Evolutionary conservation across 148 eudicot genomes (phyloP), one percentile per base, ranked within the genome.

Genomic region (Camellia sinensis): DNA sequence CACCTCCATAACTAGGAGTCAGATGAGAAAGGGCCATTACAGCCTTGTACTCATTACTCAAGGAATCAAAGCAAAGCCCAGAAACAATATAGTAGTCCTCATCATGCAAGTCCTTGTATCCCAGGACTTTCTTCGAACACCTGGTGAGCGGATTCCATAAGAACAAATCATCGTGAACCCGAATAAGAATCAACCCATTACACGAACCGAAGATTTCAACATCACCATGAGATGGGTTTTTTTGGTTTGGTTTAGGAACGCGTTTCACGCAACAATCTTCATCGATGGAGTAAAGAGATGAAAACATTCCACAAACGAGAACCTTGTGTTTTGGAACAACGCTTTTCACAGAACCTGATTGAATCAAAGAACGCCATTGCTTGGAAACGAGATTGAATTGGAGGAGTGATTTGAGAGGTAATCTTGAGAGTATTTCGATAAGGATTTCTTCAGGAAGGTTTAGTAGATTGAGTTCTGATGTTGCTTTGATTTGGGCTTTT

Each of bases 61-160:
- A 29, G 37, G 37, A 29, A 1, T 29, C 37, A 29, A 29, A 29
- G 1, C 37, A 29, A 29, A 29, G 37, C 37, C 37, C 37, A 29
- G 37, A 29, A 29, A 29, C 37, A 29, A 29, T 29, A 29, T 29
- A 29, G 17, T 57, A 21, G 4, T 29, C 19, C 3, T 17, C 45
- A 14, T 14, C 7, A 15, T 1, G 0, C 44, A 66, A 66, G 2
- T 1, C 0, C 0, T 11, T 2, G 18, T 21, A 56, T 54, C 45
- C 9, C 18, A 56, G 7, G 17, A 74, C 65, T 53, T 53, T 74
- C 60, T 54, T 74, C 12, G 29, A 74, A 44, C 22, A 74, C 29
- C 10, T 11, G 6, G 77, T 57, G 7, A 74, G 45, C 3, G 77
- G 77, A 40, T 74, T 74, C 77, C 77, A 74, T 65, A 74, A 57